Conservation (phyloP, 345 rosid species). For the Aquilaria yunnanensis region DNA sequence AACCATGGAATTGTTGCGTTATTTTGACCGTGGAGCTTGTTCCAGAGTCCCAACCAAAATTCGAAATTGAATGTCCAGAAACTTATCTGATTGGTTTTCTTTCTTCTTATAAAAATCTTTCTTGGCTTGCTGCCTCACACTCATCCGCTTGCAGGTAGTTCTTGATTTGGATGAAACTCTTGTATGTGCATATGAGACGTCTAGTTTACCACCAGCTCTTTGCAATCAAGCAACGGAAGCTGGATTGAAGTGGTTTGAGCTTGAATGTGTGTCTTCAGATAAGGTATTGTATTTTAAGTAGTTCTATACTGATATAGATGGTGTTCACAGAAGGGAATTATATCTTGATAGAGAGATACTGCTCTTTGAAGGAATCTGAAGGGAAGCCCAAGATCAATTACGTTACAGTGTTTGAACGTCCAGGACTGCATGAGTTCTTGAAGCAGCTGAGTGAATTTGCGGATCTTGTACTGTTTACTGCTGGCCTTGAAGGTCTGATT, state of each 20-base stretch:
- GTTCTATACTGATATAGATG: conserved; percentile 4
- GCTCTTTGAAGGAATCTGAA: conserved; percentile 54
- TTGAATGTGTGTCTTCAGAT: conserved; percentile 87
- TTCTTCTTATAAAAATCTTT: neutral
- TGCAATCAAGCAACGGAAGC: conserved; percentile 68
- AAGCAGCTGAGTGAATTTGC: conserved; percentile 67
- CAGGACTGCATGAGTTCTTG: conserved; percentile 80
- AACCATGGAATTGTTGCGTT: too few species aligned
- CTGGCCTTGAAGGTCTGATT: conserved; percentile 86
- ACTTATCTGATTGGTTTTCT: neutral
- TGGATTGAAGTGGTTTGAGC: conserved; percentile 84
- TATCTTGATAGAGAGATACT: conserved; percentile 28
- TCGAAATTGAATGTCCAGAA: neutral
- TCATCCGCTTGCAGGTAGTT: conserved; percentile 58
- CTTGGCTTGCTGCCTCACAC: neutral
- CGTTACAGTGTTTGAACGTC: conserved; percentile 92
- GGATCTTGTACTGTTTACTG: conserved; percentile 84
- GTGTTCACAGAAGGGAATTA: conserved; percentile 4
- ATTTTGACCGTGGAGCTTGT: too few species aligned
- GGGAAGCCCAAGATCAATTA: conserved; percentile 74
- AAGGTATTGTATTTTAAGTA: conserved; percentile 43
- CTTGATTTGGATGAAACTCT: conserved; percentile 97
- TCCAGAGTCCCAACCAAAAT: too few species aligned
- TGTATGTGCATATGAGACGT: conserved; percentile 87
- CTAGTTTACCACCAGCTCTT: conserved; percentile 60